phyloP scores from a whole-genome alignment of 2,329 filamentous ascomycete species.

The Emmonsiellopsis sp. region DNA sequence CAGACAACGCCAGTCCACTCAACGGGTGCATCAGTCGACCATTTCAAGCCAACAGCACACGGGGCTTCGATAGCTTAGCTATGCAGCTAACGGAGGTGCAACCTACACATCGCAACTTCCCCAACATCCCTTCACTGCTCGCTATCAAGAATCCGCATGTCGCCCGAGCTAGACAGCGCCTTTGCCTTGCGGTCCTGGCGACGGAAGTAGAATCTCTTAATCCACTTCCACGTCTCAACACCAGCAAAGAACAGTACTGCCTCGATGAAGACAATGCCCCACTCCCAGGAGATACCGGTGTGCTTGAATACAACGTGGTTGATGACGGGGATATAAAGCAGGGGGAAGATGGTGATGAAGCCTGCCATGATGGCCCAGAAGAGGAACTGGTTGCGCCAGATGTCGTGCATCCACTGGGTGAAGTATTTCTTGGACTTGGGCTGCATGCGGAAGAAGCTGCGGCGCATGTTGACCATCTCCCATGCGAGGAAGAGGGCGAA shows the following conservation, averaged over 20 bases:
- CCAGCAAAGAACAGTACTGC: slow-evolving; percentile 54
- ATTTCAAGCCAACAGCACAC: too few species aligned
- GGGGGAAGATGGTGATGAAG: slow-evolving; percentile 48
- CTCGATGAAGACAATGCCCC: slow-evolving; percentile 56
- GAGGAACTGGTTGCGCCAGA: slow-evolving; percentile 64
- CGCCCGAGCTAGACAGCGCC: not conserved
- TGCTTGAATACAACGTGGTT: slow-evolving; percentile 59
- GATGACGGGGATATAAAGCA: slow-evolving; percentile 59
- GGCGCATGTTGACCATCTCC: slow-evolving; percentile 66
- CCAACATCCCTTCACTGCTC: not conserved
- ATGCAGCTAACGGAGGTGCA: too few species aligned
- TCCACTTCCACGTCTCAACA: slow-evolving; percentile 58
- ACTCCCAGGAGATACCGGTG: slow-evolving; percentile 57
- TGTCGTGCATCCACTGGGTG: slow-evolving; percentile 57
- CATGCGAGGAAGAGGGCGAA: slow-evolving; percentile 67
- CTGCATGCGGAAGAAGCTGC: slow-evolving; percentile 67
- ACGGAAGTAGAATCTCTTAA: slow-evolving; percentile 49
- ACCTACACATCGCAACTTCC: too few species aligned
- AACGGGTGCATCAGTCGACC: too few species aligned
- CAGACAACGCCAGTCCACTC: too few species aligned
- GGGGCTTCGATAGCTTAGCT: too few species aligned
- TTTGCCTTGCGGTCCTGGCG: slow-evolving; percentile 10
- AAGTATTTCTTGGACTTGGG: slow-evolving; percentile 51
- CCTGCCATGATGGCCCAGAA: slow-evolving; percentile 55
- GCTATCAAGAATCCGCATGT: not conserved